Percentiles rank a stretch among this genome's conserved stretches.
phyloP scores from a whole-genome alignment of 169 alveolate species.

The Babesia ovata region DNA sequence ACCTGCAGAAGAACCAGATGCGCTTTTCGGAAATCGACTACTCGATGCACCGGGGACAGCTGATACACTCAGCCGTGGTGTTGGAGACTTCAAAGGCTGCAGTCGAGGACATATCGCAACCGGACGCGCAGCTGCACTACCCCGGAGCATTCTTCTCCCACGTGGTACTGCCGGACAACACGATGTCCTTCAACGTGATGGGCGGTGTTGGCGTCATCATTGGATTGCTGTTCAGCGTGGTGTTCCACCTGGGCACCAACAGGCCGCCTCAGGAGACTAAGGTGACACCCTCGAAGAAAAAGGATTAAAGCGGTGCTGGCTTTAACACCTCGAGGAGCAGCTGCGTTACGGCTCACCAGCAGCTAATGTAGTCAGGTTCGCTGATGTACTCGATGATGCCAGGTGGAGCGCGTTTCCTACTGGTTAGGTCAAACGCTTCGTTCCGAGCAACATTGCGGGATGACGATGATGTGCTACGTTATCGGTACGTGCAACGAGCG shows the following conservation, averaged over 20 bases:
- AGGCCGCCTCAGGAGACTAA: neutral
- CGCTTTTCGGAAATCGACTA: conserved; percentile 34
- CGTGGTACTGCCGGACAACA: conserved; percentile 50
- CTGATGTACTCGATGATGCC: neutral
- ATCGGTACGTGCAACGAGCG: no score
- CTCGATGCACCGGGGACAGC: conserved; percentile 57
- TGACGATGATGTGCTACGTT: no score
- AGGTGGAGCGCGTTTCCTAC: no score
- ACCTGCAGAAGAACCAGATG: conserved; percentile 52
- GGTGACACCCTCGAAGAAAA: neutral
- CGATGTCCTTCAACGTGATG: conserved; percentile 65
- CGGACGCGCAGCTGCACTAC: conserved; percentile 13
- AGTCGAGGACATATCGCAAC: neutral
- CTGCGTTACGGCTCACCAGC: neutral
- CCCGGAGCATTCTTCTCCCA: conserved; percentile 42
- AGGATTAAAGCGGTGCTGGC: neutral
- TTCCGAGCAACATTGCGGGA: no score
- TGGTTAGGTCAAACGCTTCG: no score
- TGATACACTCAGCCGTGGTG: conserved; percentile 42
- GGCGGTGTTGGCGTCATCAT: conserved; percentile 45
- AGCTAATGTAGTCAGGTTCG: neutral
- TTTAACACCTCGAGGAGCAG: neutral
- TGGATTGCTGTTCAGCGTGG: conserved; percentile 57
- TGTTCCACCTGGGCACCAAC: conserved; percentile 30
- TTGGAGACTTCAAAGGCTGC: conserved; percentile 2